phyloP scores from a whole-genome alignment of 1,284 basidiomycete species.

The Kalmanozyma brasiliensis region DNA sequence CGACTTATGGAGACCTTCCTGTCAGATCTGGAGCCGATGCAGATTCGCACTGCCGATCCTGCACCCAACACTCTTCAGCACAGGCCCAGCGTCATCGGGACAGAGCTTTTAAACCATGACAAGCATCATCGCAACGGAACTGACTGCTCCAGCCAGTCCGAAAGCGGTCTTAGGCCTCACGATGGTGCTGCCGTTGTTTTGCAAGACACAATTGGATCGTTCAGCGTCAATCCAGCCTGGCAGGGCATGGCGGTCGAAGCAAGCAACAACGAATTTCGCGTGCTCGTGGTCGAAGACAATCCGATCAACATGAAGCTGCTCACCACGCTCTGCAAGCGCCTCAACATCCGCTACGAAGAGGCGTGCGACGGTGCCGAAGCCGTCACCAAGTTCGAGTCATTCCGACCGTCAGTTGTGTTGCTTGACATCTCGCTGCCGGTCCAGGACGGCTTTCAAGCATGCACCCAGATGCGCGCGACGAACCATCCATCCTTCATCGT shows the following conservation, averaged over 20 bases:
- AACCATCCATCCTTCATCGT: slow-evolving; percentile 43
- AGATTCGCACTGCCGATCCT: slow-evolving; percentile 23
- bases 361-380: slow-evolving; percentile 59
- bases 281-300: slow-evolving; percentile 61
- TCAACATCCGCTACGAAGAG: slow-evolving; percentile 43
- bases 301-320: slow-evolving; percentile 59
- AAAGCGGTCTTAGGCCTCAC: too few species aligned
- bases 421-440: slow-evolving; percentile 60
- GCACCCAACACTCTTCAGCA: slow-evolving; percentile 14
- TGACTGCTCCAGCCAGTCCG: neutral
- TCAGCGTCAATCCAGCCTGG: neutral
- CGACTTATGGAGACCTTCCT: slow-evolving; percentile 46
- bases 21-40: slow-evolving; percentile 32
- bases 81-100: slow-evolving; percentile 9
- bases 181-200: too few species aligned
- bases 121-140: neutral
- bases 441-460: slow-evolving; percentile 56
- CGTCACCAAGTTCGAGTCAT: slow-evolving; percentile 44
- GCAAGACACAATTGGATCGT: too few species aligned
- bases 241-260: slow-evolving; percentile 7
- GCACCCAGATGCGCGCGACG: slow-evolving; percentile 49
- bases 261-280: slow-evolving; percentile 46
- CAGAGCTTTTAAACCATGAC: slow-evolving; percentile 3
- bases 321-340: slow-evolving; percentile 44
- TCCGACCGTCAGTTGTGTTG: slow-evolving; percentile 51